A percentile compares a stretch with the other conserved stretches of the same genome.
Evolutionary conservation across 768 basidiomycete genomes (phyloP).

Genomic region (Boletus reticulatus): DNA sequence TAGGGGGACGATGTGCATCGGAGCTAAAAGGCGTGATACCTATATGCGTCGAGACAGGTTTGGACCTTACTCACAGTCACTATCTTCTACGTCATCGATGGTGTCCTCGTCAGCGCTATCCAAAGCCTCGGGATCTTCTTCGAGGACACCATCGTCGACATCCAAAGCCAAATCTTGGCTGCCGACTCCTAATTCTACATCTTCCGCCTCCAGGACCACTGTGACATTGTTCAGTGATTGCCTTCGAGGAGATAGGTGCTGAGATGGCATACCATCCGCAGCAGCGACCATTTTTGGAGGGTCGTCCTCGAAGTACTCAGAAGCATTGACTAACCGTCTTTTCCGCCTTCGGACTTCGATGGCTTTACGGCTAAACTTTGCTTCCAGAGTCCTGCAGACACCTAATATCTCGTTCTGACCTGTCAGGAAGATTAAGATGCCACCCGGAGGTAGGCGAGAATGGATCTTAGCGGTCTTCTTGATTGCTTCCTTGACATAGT

Average conservation of each 20-base stretch:
- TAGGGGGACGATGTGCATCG: conserved; percentile 92
- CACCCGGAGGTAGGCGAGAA: conserved; percentile 86
- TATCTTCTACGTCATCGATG: conserved; percentile 57
- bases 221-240: not conserved
- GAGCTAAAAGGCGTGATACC: conserved; percentile 46
- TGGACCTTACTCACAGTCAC: conserved; percentile 50
- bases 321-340: conserved; percentile 23
- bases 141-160: conserved; percentile 56
- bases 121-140: conserved; percentile 71
- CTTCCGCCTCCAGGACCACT: conserved; percentile 82
- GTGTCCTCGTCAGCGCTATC: conserved; percentile 70
- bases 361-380: conserved; percentile 67
- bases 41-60: conserved; percentile 1
- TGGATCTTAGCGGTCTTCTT: conserved; percentile 93
- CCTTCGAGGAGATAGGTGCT: not conserved
- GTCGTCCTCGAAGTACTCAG: conserved; percentile 28
- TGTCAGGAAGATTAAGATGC: conserved; percentile 90
- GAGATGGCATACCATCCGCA: conserved; percentile 15
- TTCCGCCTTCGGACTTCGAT: conserved; percentile 50
- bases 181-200: conserved; percentile 63
- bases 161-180: conserved; percentile 60
- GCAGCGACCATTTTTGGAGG: conserved; percentile 14
- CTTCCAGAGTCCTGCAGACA: conserved; percentile 79
- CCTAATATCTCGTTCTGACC: conserved; percentile 94
- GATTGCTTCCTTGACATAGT: conserved; percentile 89